Percentiles rank a stretch among this genome's conserved stretches.
Conservation (phyloP, 805 yeast genomes). For the Pichia scutulata region DNA sequence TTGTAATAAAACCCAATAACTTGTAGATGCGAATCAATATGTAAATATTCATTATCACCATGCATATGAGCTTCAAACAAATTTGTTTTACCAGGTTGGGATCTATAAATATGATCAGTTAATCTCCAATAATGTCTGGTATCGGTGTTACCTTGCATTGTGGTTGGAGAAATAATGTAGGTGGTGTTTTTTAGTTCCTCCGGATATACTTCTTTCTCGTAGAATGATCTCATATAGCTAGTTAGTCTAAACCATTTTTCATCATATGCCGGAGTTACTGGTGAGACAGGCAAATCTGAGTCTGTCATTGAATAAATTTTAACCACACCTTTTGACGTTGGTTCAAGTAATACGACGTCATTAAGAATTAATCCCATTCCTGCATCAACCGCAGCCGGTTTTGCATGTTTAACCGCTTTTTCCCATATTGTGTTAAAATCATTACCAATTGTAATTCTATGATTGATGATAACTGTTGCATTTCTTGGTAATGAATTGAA, state of each 20-base stretch:
- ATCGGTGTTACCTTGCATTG: slow-evolving; percentile 67
- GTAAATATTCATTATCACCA: slow-evolving; percentile 55
- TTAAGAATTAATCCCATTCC: slow-evolving; percentile 33
- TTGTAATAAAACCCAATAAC: slow-evolving; percentile 33
- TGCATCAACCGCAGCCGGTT: slow-evolving; percentile 27
- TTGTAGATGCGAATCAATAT: slow-evolving; percentile 50
- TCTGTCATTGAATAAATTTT: slow-evolving; percentile 14
- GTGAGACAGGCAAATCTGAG: slow-evolving; percentile 33
- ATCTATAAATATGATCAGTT: slow-evolving; percentile 54
- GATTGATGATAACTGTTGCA: slow-evolving; percentile 47
- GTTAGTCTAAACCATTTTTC: slow-evolving; percentile 48
- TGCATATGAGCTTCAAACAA: slow-evolving; percentile 37
- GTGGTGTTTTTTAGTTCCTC: slow-evolving; percentile 13
- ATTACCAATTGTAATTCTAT: slow-evolving; percentile 38
- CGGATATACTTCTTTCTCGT: slow-evolving; percentile 42
- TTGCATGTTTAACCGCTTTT: slow-evolving; percentile 31
- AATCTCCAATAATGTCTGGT: slow-evolving; percentile 59
- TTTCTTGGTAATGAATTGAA: slow-evolving; percentile 70
- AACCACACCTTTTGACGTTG: slow-evolving; percentile 18
- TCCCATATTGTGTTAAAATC: slow-evolving; percentile 36
- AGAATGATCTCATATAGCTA: slow-evolving; percentile 54
- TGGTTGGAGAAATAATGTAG: slow-evolving; percentile 44
- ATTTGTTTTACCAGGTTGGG: slow-evolving; percentile 39
- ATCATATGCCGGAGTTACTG: slow-evolving; percentile 36
- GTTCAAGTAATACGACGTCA: slow-evolving; percentile 24